Conservation (phyloP, 192 early-diverging fungal genomes). For the Backusella macrospora region DNA sequence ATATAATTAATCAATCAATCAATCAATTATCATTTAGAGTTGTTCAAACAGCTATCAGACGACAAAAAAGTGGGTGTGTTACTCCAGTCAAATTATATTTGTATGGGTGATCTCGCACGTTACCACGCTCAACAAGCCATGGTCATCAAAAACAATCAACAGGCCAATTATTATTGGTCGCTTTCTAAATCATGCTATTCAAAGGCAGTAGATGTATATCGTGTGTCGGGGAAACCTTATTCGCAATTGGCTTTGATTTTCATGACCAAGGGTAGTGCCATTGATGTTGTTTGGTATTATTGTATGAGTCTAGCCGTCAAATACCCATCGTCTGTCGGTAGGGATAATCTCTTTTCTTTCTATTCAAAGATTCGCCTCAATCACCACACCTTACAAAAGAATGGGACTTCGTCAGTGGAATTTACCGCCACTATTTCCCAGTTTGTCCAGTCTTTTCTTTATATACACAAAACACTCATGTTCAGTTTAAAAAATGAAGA, state of each 20-base stretch:
- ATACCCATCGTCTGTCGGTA: conserved; percentile 46
- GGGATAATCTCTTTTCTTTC: conserved; percentile 57
- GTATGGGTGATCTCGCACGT: conserved; percentile 58
- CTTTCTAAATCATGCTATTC: conserved; percentile 33
- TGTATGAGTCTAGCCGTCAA: conserved; percentile 58
- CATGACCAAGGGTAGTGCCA: conserved; percentile 30
- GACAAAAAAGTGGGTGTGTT: conserved; percentile 21
- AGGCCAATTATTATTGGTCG: conserved; percentile 10
- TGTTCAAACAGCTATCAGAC: conserved; percentile 29
- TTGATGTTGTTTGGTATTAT: conserved; percentile 46
- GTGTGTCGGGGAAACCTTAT: conserved; percentile 37
- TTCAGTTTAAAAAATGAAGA: conserved; percentile 15
- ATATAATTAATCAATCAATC: no score
- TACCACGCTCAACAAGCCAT: conserved; percentile 42
- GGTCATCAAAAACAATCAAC: neutral
- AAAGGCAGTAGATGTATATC: conserved; percentile 30
- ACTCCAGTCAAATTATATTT: conserved; percentile 56
- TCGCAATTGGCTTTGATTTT: conserved; percentile 40
- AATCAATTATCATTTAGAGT: neutral
- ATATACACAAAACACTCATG: conserved; percentile 29
- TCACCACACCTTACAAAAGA: conserved; percentile 22
- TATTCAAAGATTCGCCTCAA: conserved; percentile 51
- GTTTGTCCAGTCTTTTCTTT: conserved; percentile 32
- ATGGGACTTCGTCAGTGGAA: neutral
- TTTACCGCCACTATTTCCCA: conserved; percentile 20